Base-by-base conservation (phyloP, 768 basidiomycete species). In the Tremella fuciformis region DNA sequence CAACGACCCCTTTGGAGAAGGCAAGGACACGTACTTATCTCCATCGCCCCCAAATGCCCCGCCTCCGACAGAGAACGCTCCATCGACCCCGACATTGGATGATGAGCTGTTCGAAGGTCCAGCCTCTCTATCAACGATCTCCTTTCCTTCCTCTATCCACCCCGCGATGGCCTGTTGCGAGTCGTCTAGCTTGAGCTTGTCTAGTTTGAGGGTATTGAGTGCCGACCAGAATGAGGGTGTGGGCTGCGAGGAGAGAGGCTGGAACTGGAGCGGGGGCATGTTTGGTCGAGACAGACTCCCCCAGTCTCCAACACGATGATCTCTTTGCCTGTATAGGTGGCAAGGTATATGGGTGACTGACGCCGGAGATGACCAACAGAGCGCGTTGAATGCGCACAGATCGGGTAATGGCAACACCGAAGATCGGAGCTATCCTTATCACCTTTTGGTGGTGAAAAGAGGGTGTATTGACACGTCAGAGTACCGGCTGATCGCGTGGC, bases 191-290 rank as follows among this genome's bases (percentile, higher is more conserved):
- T 85, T 85, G 41, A 93, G 84, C 13, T 89, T 85, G 74, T 97
- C 91, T 69, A 99, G 85, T 82, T 99, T 99, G 78, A 91, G 78
- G 25, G 82, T 79, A 1, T 89, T 88, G 40, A 99, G 86, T 52
- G 86, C 84, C 65, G 94, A 88, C 92, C 93, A 99, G 76, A 98
- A 91, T 1, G 85, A 82, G 0, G 96, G 93, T 61, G 91, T 86
- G 1, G 96, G 88, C 44, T 88, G 81, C 8, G 91, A 91, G 3
- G 86, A 81, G 67, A 98, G 86, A 0, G 93, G 92, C 42, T 86
- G 81, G 73, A 99, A 98, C 77, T 96, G 91, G 22, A 98, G 82
- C 68, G 75, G 59, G 6, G 75, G 58, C 78, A 78, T 78, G 25
- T 21, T 8, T 6, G 18, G 42, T 56, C 2, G 41, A 34, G 29